Percentiles rank a stretch among this genome's conserved stretches.
phyloP scores from a whole-genome alignment of 1,284 basidiomycete genomes.

The Anthracocystis setariae region DNA sequence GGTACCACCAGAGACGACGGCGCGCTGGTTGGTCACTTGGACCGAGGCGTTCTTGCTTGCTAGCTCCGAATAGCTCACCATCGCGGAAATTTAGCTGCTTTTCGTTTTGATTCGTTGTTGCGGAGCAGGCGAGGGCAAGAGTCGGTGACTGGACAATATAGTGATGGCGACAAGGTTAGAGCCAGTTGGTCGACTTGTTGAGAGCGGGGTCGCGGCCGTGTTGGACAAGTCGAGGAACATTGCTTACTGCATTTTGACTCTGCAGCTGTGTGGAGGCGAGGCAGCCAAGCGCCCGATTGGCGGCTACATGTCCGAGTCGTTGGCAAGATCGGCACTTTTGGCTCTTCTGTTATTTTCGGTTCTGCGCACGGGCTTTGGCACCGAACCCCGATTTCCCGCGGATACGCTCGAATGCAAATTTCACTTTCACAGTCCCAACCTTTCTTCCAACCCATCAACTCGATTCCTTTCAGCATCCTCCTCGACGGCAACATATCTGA shows the following conservation, averaged over 20 bases:
- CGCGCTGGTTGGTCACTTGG: conserved; percentile 31
- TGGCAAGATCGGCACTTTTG: no score
- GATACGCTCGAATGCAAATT: not conserved
- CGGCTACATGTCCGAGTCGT: no score
- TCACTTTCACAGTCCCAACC: not conserved
- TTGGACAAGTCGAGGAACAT: not conserved
- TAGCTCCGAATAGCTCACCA: conserved; percentile 30
- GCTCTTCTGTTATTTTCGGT: not conserved
- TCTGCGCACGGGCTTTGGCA: not conserved
- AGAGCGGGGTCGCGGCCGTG: not conserved
- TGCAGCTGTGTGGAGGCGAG: no score
- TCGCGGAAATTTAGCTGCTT: conserved; percentile 4
- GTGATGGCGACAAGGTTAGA: no score
- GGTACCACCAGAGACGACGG: conserved; percentile 55
- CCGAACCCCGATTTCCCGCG: not conserved
- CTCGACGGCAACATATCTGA: conserved; percentile 1
- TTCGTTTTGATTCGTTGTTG: no score
- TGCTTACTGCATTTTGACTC: no score
- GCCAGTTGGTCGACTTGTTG: no score
- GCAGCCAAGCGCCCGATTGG: no score
- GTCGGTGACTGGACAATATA: no score
- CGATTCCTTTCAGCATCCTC: not conserved
- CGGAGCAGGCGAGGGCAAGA: no score
- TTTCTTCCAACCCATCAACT: not conserved
- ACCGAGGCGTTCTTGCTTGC: conserved; percentile 35